These are phyloP conservation scores for Globisporangium sylvaticum DNA, from an alignment of 352 stramenopile species.

Conservation along the genomic window DNA sequence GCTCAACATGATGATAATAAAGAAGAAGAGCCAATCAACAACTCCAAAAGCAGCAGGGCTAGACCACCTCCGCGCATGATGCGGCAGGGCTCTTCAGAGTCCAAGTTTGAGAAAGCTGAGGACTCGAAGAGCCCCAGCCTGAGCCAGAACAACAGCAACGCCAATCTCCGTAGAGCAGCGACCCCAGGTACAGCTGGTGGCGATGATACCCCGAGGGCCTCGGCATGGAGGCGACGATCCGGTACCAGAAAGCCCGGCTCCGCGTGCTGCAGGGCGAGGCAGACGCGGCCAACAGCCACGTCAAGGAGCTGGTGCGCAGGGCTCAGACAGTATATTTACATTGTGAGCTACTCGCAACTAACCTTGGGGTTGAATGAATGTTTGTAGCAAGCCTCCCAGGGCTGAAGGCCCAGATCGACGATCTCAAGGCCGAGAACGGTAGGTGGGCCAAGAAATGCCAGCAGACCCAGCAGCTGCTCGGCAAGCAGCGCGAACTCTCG, in stretches of 20 bases:
- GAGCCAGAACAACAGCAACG: not conserved
- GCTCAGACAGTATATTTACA: not conserved
- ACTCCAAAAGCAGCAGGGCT: not conserved
- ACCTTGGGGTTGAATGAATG: not conserved
- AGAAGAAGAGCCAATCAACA: slow-evolving; percentile 6
- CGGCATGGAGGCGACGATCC: slow-evolving; percentile 52
- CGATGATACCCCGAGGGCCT: slow-evolving; percentile 31
- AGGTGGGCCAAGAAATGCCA: slow-evolving; percentile 50
- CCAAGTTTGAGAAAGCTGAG: not conserved
- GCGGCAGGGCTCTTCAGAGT: not conserved
- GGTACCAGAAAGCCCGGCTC: slow-evolving; percentile 72
- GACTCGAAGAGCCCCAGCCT: not conserved
- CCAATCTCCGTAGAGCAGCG: not conserved
- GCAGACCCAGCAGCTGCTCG: slow-evolving; percentile 62
- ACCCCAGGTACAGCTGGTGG: not conserved
- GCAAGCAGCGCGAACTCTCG: slow-evolving; percentile 77
- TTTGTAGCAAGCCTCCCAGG: slow-evolving; percentile 35
- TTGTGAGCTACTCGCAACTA: not conserved
- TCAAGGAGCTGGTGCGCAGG: slow-evolving; percentile 43
- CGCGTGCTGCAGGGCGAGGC: slow-evolving; percentile 70
- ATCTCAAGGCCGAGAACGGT: slow-evolving; percentile 43
- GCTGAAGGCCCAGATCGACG: slow-evolving; percentile 41
- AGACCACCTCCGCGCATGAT: not conserved
- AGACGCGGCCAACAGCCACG: slow-evolving; percentile 30
- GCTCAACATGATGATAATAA: not conserved